A percentile compares a stretch with the other conserved stretches of the same genome.
Evolutionary conservation across 306 rosid species (phyloP).

Genomic region (Macrotyloma uniflorum): DNA sequence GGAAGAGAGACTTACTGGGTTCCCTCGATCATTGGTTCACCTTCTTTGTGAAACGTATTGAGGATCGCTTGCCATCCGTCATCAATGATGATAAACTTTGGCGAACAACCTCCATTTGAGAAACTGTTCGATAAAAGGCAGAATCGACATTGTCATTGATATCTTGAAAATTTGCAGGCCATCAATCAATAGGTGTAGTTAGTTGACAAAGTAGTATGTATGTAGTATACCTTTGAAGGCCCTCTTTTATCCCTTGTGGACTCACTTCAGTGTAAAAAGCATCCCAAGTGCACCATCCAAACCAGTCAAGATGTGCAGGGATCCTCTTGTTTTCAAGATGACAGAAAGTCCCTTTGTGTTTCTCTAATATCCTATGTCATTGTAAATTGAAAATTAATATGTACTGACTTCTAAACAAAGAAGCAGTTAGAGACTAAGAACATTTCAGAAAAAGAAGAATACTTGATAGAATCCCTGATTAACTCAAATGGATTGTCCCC

Average conservation of each 20-base stretch:
- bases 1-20: slow-evolving; percentile 55
- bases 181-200: not conserved
- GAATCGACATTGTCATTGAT: not conserved
- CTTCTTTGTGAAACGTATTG: slow-evolving; percentile 59
- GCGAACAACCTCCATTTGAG: slow-evolving; percentile 60
- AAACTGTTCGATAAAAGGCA: slow-evolving; percentile 42
- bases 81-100: slow-evolving; percentile 69
- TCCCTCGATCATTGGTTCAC: slow-evolving; percentile 57
- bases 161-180: not conserved
- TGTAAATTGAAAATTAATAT: not conserved
- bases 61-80: slow-evolving; percentile 75
- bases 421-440: not conserved
- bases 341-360: slow-evolving; percentile 61
- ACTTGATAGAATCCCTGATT: slow-evolving; percentile 66
- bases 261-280: slow-evolving; percentile 64
- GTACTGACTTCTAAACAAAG: not conserved
- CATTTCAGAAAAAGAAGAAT: slow-evolving; percentile 9
- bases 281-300: slow-evolving; percentile 96
- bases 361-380: slow-evolving; percentile 62
- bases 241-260: slow-evolving; percentile 69
- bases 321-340: slow-evolving; percentile 61
- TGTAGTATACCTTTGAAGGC: slow-evolving; percentile 55
- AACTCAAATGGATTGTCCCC: slow-evolving; percentile 75
- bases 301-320: slow-evolving; percentile 70
- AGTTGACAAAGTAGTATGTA: not conserved